phyloP scores from a whole-genome alignment of 2,329 filamentous ascomycete genomes.

The Botryotinia convoluta region DNA sequence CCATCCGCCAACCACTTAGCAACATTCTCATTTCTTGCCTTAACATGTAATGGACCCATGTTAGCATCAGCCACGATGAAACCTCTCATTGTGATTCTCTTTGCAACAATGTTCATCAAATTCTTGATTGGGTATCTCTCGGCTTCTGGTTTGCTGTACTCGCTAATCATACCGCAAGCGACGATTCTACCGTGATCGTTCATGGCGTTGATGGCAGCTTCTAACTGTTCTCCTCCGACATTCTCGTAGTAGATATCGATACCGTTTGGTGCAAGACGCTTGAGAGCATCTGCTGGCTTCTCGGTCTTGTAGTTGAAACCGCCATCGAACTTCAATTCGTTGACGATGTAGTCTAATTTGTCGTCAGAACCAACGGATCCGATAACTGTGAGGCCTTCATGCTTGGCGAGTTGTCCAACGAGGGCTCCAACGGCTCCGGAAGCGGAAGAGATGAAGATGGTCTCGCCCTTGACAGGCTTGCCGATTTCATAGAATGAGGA shows the following conservation, averaged over 20 bases:
- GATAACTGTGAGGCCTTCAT: constrained; percentile 70
- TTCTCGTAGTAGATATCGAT: constrained; percentile 83
- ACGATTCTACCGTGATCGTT: constrained; percentile 64
- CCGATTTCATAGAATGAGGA: constrained; percentile 73
- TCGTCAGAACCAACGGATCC: constrained; percentile 74
- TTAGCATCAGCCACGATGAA: constrained; percentile 64
- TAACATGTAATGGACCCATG: constrained; percentile 58
- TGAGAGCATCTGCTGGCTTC: constrained; percentile 60
- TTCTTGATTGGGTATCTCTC: constrained; percentile 62
- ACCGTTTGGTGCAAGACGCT: constrained; percentile 66
- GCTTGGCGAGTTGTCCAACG: constrained; percentile 76
- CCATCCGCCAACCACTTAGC: constrained; percentile 67
- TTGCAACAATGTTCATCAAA: constrained; percentile 56
- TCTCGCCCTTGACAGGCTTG: constrained; percentile 72
- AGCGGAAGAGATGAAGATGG: constrained; percentile 73
- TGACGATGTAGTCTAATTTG: constrained; percentile 72
- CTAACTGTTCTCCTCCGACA: constrained; percentile 71
- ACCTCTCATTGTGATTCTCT: constrained; percentile 62
- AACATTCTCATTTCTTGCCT: constrained; percentile 64
- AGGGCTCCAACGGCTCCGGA: constrained; percentile 73
- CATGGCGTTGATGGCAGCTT: constrained; percentile 62
- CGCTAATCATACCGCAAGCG: constrained; percentile 62
- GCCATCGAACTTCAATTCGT: constrained; percentile 67
- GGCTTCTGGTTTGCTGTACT: constrained; percentile 57
- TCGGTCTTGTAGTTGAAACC: constrained; percentile 84